A percentile compares a stretch with the other conserved stretches of the same genome.
Evolutionary conservation across 2,329 filamentous ascomycete genomes (phyloP).

Genomic region (Massarina eburnea): DNA sequence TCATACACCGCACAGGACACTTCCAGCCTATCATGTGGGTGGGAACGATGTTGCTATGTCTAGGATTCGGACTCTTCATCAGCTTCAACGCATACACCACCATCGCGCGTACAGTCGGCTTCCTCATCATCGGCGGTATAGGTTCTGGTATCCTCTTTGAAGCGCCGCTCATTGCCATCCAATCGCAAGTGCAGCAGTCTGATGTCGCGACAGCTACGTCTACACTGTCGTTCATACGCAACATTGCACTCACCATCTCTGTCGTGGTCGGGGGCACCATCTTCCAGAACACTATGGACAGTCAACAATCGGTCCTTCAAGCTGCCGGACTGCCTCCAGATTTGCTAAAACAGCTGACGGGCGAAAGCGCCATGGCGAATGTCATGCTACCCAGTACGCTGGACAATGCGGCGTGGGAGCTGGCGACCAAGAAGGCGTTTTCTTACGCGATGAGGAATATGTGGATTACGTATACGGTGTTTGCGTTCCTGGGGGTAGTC

Average conservation of each 20-base stretch:
- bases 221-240: conserved; percentile 52
- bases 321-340: conserved; percentile 53
- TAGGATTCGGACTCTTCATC: conserved; percentile 41
- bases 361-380: conserved; percentile 61
- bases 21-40: conserved; percentile 45
- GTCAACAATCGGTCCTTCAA: conserved; percentile 50
- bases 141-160: conserved; percentile 58
- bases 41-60: conserved; percentile 32
- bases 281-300: conserved; percentile 63
- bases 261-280: conserved; percentile 55
- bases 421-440: conserved; percentile 46
- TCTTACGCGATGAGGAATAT: conserved; percentile 48
- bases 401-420: conserved; percentile 46
- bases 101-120: conserved; percentile 46
- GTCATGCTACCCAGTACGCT: conserved; percentile 58
- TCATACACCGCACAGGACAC: conserved; percentile 49
- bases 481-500: conserved; percentile 41
- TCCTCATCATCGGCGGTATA: conserved; percentile 54
- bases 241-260: conserved; percentile 49
- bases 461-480: conserved; percentile 52
- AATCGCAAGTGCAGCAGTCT: conserved; percentile 54
- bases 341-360: conserved; percentile 55
- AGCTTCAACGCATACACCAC: conserved; percentile 29
- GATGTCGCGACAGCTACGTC: conserved; percentile 56
- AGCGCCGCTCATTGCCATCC: conserved; percentile 58